Evolutionary conservation across 1,284 basidiomycete species (phyloP).

Genomic region (Fomitopsis betulina): DNA sequence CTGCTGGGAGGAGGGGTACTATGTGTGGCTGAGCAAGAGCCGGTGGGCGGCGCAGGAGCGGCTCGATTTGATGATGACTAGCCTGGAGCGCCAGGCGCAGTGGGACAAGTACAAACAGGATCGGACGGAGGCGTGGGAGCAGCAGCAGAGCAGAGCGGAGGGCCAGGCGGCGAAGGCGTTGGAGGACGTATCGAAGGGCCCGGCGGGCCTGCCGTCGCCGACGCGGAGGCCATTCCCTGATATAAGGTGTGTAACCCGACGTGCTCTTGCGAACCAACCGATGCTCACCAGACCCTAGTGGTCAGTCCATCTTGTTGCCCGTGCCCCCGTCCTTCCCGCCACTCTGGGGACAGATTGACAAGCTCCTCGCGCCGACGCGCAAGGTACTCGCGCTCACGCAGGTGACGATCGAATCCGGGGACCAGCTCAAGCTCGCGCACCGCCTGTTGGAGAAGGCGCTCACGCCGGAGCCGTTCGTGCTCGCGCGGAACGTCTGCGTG

Average conservation of each 20-base stretch:
- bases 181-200: slow-evolving; percentile 1
- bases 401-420: slow-evolving; percentile 23
- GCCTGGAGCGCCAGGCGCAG: slow-evolving; percentile 45
- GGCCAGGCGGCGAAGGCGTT: background rate
- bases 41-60: slow-evolving; percentile 51
- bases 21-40: slow-evolving; percentile 62
- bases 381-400: slow-evolving; percentile 22
- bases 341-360: slow-evolving; percentile 17
- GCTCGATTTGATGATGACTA: slow-evolving; percentile 51
- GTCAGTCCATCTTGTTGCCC: slow-evolving; percentile 20
- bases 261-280: background rate
- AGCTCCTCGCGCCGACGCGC: slow-evolving; percentile 26
- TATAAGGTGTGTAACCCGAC: slow-evolving; percentile 16
- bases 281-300: slow-evolving; percentile 2
- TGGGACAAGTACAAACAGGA: slow-evolving; percentile 37
- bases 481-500: slow-evolving; percentile 24
- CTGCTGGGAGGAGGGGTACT: slow-evolving; percentile 70
- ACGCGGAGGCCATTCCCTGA: slow-evolving; percentile 22
- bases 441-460: slow-evolving; percentile 28
- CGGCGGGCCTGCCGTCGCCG: background rate
- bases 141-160: slow-evolving; percentile 9
- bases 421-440: slow-evolving; percentile 21
- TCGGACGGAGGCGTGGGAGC: slow-evolving; percentile 39
- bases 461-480: slow-evolving; percentile 25
- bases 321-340: slow-evolving; percentile 20